These are phyloP conservation scores for Rubus idaeus DNA, from an alignment of 306 rosid genomes.

Conservation along the genomic window DNA sequence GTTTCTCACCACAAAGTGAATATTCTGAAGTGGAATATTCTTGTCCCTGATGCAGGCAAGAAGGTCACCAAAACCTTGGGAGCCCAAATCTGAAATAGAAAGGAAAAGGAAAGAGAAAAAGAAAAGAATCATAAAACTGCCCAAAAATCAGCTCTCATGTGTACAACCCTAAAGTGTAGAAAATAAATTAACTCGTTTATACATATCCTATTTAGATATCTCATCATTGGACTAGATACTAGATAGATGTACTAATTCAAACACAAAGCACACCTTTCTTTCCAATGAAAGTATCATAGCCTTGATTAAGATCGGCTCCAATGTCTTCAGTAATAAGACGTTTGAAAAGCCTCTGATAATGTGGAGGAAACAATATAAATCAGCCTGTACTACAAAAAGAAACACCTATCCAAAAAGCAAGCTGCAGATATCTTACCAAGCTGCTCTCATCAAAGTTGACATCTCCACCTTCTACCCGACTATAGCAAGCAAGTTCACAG, in stretches of 20 bases:
- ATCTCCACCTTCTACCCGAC: slow-evolving; percentile 90
- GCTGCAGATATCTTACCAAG: slow-evolving; percentile 57
- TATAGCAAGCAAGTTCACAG: slow-evolving; percentile 79
- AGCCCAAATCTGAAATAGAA: slow-evolving; percentile 68
- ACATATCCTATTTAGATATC: not conserved
- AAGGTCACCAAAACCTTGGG: slow-evolving; percentile 88
- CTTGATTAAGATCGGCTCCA: slow-evolving; percentile 84
- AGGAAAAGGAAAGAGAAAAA: slow-evolving; percentile 19
- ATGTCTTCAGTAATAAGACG: slow-evolving; percentile 85
- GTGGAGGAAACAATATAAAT: slow-evolving; percentile 20
- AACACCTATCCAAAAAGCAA: not conserved
- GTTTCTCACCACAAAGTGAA: slow-evolving; percentile 90
- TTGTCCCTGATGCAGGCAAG: slow-evolving; percentile 88
- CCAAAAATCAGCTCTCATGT: slow-evolving; percentile 21
- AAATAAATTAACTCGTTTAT: not conserved
- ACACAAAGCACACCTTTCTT: slow-evolving; percentile 54
- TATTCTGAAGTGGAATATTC: slow-evolving; percentile 76
- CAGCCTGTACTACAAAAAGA: not conserved
- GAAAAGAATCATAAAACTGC: slow-evolving; percentile 3
- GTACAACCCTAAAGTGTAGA: slow-evolving; percentile 16
- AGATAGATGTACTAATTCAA: not conserved
- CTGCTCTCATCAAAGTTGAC: slow-evolving; percentile 80
- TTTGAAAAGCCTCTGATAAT: slow-evolving; percentile 82
- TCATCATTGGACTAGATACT: not conserved
- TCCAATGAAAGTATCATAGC: slow-evolving; percentile 72